A percentile compares a stretch with the other conserved stretches of the same genome.
Conservation (phyloP, 306 rosid species). For the Rubus idaeus region DNA sequence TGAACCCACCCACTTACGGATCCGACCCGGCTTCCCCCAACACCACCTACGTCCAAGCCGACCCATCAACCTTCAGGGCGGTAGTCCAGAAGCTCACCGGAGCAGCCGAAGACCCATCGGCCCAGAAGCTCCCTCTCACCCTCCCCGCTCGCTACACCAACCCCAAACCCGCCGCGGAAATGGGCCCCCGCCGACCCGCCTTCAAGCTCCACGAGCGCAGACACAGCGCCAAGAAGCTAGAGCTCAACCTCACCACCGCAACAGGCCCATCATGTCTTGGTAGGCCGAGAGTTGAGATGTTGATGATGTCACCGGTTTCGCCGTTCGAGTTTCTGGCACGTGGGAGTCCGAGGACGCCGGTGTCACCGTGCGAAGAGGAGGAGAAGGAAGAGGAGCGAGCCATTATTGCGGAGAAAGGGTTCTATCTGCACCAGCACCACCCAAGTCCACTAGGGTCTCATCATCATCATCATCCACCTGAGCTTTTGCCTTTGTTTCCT, state of each 20-base stretch:
- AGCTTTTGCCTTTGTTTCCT: slow-evolving; percentile 74
- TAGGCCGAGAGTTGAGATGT: too few relatives aligned
- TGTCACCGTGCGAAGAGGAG: slow-evolving; percentile 32
- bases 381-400: slow-evolving; percentile 51
- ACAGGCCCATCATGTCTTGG: not conserved
- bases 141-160: slow-evolving; percentile 43
- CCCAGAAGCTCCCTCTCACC: slow-evolving; percentile 61
- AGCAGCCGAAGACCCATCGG: slow-evolving; percentile 61
- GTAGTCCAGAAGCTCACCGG: slow-evolving; percentile 88
- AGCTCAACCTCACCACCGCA: slow-evolving; percentile 41
- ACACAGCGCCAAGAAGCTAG: slow-evolving; percentile 57
- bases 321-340: slow-evolving; percentile 66
- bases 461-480: slow-evolving; percentile 46
- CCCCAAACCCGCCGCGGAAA: slow-evolving; percentile 39
- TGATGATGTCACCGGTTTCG: slow-evolving; percentile 73
- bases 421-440: slow-evolving; percentile 56
- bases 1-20: slow-evolving; percentile 30
- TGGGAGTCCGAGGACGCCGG: slow-evolving; percentile 62
- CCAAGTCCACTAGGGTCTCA: slow-evolving; percentile 55
- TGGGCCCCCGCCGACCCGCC: slow-evolving; percentile 50
- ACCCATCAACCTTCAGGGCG: slow-evolving; percentile 72
- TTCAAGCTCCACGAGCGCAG: slow-evolving; percentile 91
- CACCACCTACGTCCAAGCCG: slow-evolving; percentile 87
- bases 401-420: slow-evolving; percentile 64
- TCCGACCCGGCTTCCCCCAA: slow-evolving; percentile 61